These are phyloP conservation scores for Selaginella moellendorffii DNA, from an alignment of 75 land plant genomes.

Conservation along the genomic window DNA sequence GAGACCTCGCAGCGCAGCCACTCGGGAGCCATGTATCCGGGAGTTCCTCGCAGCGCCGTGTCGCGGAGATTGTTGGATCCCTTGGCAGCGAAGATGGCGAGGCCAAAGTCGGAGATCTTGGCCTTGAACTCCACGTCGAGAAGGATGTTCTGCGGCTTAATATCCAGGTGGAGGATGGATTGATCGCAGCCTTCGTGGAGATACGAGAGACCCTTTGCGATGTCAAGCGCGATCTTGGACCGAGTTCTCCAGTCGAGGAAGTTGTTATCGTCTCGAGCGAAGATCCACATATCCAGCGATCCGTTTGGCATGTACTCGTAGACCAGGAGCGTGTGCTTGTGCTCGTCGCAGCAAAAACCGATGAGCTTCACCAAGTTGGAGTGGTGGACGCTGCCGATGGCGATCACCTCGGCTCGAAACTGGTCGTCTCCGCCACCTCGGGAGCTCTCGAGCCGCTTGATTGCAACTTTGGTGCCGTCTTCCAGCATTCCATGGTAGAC, in stretches of 20 bases:
- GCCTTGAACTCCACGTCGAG: slow-evolving; percentile 12
- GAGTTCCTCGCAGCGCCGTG: background rate
- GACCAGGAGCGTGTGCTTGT: slow-evolving; percentile 1
- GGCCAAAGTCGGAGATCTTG: slow-evolving; percentile 17
- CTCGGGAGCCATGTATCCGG: background rate
- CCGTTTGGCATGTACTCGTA: slow-evolving; percentile 16
- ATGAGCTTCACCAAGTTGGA: slow-evolving; percentile 1
- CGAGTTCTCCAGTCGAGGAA: slow-evolving; percentile 8
- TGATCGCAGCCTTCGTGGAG: slow-evolving; percentile 10
- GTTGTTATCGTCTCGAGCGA: background rate
- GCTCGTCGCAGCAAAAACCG: background rate
- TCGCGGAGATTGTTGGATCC: background rate
- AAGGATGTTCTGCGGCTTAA: slow-evolving; percentile 20
- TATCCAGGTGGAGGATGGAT: slow-evolving; percentile 15
- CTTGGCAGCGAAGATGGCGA: slow-evolving; percentile 3
- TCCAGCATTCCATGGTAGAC: background rate
- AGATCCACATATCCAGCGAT: slow-evolving; percentile 12
- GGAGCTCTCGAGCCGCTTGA: slow-evolving; percentile 2
- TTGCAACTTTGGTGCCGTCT: slow-evolving; percentile 5
- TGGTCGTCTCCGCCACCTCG: background rate
- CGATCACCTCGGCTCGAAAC: background rate
- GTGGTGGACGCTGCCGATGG: slow-evolving; percentile 5
- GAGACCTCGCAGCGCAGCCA: background rate
- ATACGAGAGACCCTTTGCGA: slow-evolving; percentile 12
- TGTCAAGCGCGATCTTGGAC: slow-evolving; percentile 11